phyloP scores from a whole-genome alignment of 1,139 yeast species.

The Lodderomyces jiufengensis region DNA sequence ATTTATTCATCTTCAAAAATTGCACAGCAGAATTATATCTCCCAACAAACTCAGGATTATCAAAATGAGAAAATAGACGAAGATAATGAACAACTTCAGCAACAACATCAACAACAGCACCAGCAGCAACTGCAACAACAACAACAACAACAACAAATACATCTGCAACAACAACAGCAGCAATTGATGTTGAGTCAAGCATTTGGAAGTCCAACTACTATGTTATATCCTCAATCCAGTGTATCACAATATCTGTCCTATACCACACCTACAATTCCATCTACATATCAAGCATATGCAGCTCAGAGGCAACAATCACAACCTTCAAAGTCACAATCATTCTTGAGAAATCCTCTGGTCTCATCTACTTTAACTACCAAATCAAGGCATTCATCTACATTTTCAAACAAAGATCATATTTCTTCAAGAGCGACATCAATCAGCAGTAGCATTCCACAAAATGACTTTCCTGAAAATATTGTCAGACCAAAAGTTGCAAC shows the following conservation, averaged over 20 bases:
- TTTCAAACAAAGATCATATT: conserved; percentile 10
- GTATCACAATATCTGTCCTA: conserved; percentile 11
- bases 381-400: conserved; percentile 5
- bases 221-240: conserved; percentile 13
- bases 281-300: conserved; percentile 9
- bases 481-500: conserved; percentile 41
- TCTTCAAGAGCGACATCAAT: conserved; percentile 16
- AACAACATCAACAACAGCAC: conserved; percentile 3
- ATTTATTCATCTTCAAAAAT: too few species aligned
- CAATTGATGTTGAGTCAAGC: conserved; percentile 7
- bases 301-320: conserved; percentile 9
- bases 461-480: conserved; percentile 15
- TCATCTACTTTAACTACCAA: conserved; percentile 6
- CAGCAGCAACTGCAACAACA: conserved; percentile 9
- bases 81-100: neutral
- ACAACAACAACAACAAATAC: conserved; percentile 3
- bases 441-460: conserved; percentile 13
- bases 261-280: conserved; percentile 7
- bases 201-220: conserved; percentile 6
- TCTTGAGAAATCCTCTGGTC: conserved; percentile 3
- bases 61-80: neutral
- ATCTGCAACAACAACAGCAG: conserved; percentile 5
- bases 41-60: neutral
- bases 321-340: conserved; percentile 2
- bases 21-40: too few species aligned